Evolutionary conservation across 345 rosid genomes (phyloP), one percentile per base, ranked within the genome.

Genomic region (Acer campestre): DNA sequence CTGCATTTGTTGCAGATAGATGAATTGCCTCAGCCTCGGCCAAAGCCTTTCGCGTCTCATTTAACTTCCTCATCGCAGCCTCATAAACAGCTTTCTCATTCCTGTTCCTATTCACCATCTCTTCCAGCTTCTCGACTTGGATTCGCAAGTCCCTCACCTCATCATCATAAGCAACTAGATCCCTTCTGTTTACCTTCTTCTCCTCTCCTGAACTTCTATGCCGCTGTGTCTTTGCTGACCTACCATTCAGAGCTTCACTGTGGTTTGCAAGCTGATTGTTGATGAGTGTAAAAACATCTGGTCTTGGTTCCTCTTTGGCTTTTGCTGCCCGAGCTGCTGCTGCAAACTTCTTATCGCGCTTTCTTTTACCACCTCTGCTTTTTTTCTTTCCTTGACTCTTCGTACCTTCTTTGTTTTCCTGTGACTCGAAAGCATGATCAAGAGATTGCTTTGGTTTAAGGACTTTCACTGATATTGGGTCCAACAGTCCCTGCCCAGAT

Each of bases 291-390:
- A 91, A 94, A 83, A 95, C 90, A 76, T 95, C 97, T 17, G 97
- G 91, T 66, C 87, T 84, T 1, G 77, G 75, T 80, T 90, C 97
- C 63, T 87, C 91, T 44, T 82, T 89, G 5, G 80, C 90, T 80
- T 87, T 82, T 12, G 90, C 88, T 4, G 86, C 97, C 81, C 88
- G 88, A 69, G 88, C 88, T 55, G 89, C 89, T 48, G 85, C 94
- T 23, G 99, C 98, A 74, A 87, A 87, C 85, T 92, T 94, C 91
- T 88, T 93, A 49, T 79, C 94, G 2, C 94, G 96, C 82, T 91
- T 91, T 86, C 94, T 92, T 87, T 80, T 91, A 74, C 99, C 98
- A 68, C 98, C 98, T 88, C 99, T 88, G 81, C 97, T 90, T 75
- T 90, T 77, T 69, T 86, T 91, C 85, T 86, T 93, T 76, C 68